Evolutionary conservation across 1,139 yeast genomes (phyloP), one percentile per base, ranked within the genome.

Genomic region (Yamadazyma blattariae): DNA sequence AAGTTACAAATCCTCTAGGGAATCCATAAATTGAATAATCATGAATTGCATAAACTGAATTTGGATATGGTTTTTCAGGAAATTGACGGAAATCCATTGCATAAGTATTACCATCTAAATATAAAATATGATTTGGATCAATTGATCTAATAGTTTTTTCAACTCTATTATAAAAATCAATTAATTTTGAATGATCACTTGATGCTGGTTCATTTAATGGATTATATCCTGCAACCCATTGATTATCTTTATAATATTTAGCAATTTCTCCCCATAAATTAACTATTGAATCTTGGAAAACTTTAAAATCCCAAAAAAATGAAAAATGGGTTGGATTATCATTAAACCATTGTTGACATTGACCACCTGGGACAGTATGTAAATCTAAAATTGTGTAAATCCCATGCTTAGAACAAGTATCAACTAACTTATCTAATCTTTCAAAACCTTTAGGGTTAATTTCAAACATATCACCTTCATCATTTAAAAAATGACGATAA

Each of bases 331-430:
- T 51, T 4, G 61, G 67, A 7, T 65, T 56, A 48, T 67, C 74
- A 32, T 58, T 49, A 43, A 67, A 73, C 74, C 73, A 67, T 48
- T 64, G 72, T 44, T 67, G 73, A 45, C 64, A 64, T 46, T 67
- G 72, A n/a, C 74, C 73, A 18, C 74, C 74, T 11, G 74, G 74
- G n/a, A 56, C 59, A 16, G 72, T 54, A 40, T 67, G 74, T 26
- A 67, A 56, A 39, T 67, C 74, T 35, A 67, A 57, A 33, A 67
- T 57, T 25, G 68, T 62, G 45, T 67, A 67, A 35, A 67, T 60
- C 10, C 61, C 59, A 36, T 57, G 43, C 16, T 47, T 46, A 20
- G 67, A 47, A 43, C 73, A 67, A 25, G 58, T 50, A 32, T 67
- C 57, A 27, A 67, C 59, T 26, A 67, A 47, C 8, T 55, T 48